phyloP scores from a whole-genome alignment of 192 early-diverging fungal genomes.

The Coemansia biformis region DNA sequence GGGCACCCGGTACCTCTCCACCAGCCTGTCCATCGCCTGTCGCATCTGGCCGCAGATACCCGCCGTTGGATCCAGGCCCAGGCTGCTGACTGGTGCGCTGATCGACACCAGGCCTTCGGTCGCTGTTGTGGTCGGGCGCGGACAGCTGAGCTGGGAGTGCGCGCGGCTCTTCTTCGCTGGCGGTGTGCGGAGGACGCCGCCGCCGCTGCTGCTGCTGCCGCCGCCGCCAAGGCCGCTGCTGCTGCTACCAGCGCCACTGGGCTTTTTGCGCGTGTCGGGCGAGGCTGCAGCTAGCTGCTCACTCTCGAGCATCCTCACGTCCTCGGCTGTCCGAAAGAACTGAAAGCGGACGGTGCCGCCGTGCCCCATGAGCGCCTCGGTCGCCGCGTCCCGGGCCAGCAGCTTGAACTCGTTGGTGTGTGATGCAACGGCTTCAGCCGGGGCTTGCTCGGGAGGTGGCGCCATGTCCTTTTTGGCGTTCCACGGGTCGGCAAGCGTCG shows the following conservation, averaged over 20 bases:
- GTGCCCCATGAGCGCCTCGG: slow-evolving; percentile 14
- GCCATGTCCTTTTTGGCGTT: slow-evolving; percentile 20
- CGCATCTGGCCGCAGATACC: slow-evolving; percentile 47
- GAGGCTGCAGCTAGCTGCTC: background rate
- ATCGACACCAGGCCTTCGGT: slow-evolving; percentile 46
- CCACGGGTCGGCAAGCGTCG: slow-evolving; percentile 40
- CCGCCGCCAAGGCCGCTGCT: background rate
- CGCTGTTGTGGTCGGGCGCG: slow-evolving; percentile 1
- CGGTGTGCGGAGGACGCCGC: slow-evolving; percentile 9
- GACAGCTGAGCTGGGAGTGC: slow-evolving; percentile 2
- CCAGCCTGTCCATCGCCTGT: slow-evolving; percentile 54
- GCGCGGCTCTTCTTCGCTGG: slow-evolving; percentile 14
- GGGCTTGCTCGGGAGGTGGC: slow-evolving; percentile 5
- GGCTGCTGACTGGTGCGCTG: slow-evolving; percentile 49
- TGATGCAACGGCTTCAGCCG: slow-evolving; percentile 6
- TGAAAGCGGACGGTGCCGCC: slow-evolving; percentile 32
- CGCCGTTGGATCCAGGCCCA: slow-evolving; percentile 9
- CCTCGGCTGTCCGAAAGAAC: slow-evolving; percentile 48
- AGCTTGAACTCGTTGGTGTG: slow-evolving; percentile 46
- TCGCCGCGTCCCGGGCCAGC: slow-evolving; percentile 18
- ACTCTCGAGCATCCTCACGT: slow-evolving; percentile 32
- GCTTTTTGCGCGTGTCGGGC: background rate
- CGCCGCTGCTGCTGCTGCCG: background rate
- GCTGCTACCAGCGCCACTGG: no score
- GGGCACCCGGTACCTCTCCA: slow-evolving; percentile 64